Conservation (phyloP, 2,329 filamentous ascomycete genomes). For the Aplosporella prunicola region DNA sequence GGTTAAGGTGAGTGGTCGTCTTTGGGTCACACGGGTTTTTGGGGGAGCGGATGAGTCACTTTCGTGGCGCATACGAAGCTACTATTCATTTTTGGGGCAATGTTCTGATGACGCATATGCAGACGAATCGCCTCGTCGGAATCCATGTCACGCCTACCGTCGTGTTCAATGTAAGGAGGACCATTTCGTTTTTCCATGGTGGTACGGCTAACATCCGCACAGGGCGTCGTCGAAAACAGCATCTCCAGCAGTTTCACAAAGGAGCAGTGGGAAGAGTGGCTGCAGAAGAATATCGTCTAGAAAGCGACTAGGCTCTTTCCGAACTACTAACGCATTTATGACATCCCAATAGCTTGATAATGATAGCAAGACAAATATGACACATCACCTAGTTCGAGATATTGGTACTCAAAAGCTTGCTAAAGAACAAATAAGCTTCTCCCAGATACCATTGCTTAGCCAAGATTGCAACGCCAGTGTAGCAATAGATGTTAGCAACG, state of each 20-base stretch:
- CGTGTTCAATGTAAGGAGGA: constrained; percentile 63
- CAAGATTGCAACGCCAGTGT: no score
- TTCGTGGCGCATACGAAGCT: background rate
- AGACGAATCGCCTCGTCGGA: constrained; percentile 56
- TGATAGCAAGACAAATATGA: no score
- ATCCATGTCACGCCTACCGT: constrained; percentile 90
- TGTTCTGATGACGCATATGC: background rate
- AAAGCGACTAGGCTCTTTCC: no score
- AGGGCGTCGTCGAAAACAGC: constrained; percentile 63
- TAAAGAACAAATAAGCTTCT: no score
- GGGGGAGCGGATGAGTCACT: background rate
- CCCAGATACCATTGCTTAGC: no score
- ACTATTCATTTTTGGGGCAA: constrained; percentile 16
- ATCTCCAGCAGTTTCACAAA: constrained; percentile 70
- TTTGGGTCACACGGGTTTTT: no score
- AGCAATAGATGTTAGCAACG: no score
- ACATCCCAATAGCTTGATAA: no score
- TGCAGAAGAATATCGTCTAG: constrained; percentile 56
- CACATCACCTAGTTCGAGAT: no score
- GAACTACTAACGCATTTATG: no score
- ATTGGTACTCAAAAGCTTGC: no score
- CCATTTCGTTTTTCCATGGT: background rate
- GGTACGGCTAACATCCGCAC: background rate
- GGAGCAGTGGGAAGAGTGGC: constrained; percentile 79
- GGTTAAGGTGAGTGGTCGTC: constrained; percentile 53